Base-by-base conservation (phyloP, 495 filamentous ascomycete species). In the Trichoderma virens region DNA sequence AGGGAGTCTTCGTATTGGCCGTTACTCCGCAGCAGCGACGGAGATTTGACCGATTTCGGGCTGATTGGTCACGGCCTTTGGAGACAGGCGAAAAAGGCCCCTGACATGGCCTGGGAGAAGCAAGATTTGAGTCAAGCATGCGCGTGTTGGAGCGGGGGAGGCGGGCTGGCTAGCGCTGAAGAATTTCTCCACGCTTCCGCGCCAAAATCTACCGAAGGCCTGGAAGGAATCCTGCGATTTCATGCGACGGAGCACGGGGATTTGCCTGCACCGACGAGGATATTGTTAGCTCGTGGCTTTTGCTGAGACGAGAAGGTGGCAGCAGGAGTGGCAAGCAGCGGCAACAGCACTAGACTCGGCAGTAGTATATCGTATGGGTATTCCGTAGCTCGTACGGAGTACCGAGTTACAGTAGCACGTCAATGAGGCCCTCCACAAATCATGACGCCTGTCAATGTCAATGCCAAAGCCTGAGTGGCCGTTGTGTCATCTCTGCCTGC, bases 171-270 rank as follows among this genome's bases (percentile, higher is more conserved):
- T 56, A 28, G 51, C 11, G 51, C 13, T 9, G 25, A 28, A 3
- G 51, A 56, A 14, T 27, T 30, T 56, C 51, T 56, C 51, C 51
- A 56, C 51, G 51, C 14, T 56, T 56, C 30, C 43, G 51, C 51
- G 25, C 5, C 51, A 30, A 51, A 56, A 18, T 45, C 51, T 56
- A 30, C 23, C 51, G 51, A 56, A 25, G 51, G 51, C 51, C 51
- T 56, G 51, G 51, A 54, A 56, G 51, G 16, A 27, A 9, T 56
- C 25, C 27, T 9, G 7, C 11, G 25, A 16, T 56, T 56, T 9
- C 23, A 56, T 56, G 51, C 11, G 25, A 56, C 27, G 23, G 51
- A 56, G 9, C 13, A 30, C 34, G 34, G 43, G 18, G 23, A 11
- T 11, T n/a, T 20, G 20, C 43, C 38, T 41, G 43, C 18, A 20